Conservation (phyloP, 768 basidiomycete species). For the Neoboletus subvelutipes region DNA sequence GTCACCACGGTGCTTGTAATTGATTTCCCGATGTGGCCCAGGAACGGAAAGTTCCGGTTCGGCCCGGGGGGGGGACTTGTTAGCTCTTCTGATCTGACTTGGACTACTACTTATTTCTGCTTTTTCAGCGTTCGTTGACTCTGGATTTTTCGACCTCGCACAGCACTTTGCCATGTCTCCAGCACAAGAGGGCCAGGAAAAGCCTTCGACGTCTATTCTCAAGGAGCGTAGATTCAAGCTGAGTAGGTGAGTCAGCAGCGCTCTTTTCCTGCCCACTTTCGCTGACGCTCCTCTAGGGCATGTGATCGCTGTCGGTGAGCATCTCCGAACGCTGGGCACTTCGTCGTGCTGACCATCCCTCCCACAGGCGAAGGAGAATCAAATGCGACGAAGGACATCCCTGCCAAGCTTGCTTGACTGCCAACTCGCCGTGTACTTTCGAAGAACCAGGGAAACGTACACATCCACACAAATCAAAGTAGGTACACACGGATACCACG, state of each 20-base stretch:
- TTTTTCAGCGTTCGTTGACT: constrained; percentile 2
- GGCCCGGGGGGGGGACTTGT: constrained; percentile 25
- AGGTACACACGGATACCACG: constrained; percentile 30
- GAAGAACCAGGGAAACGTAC: constrained; percentile 85
- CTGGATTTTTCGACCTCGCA: constrained; percentile 11
- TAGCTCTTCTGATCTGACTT: constrained; percentile 11
- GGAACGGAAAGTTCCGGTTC: constrained; percentile 26
- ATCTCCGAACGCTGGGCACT: not conserved
- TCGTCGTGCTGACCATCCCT: not conserved
- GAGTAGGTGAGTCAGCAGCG: constrained; percentile 56
- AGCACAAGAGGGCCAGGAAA: constrained; percentile 40
- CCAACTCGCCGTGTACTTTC: constrained; percentile 80
- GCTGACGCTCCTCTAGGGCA: constrained; percentile 49
- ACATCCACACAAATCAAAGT: constrained; percentile 89
- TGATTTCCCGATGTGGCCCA: constrained; percentile 30
- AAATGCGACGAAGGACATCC: constrained; percentile 90
- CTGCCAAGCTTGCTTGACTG: constrained; percentile 83
- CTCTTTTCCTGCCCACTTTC: constrained; percentile 1
- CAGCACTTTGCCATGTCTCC: constrained; percentile 27
- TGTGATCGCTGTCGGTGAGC: constrained; percentile 90
- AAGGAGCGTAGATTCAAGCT: constrained; percentile 87
- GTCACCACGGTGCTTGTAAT: constrained; percentile 1
- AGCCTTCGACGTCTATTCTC: constrained; percentile 49
- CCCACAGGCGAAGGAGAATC: constrained; percentile 69
- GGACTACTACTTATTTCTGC: constrained; percentile 30